Conservation (phyloP, 192 early-diverging fungal genomes). For the Gamsiella multidivaricata region DNA sequence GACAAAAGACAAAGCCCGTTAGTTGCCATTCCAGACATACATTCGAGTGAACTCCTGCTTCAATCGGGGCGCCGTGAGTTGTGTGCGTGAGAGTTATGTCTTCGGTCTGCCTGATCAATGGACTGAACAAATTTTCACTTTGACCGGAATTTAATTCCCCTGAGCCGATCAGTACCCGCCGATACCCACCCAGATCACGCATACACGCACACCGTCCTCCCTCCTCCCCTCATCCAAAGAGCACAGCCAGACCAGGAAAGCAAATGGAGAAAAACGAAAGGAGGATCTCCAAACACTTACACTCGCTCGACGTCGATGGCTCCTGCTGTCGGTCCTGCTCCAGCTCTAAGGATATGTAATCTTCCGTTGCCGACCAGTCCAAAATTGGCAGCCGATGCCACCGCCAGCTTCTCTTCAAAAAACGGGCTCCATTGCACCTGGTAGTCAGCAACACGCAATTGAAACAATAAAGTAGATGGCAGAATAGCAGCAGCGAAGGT, state of each 20-base stretch:
- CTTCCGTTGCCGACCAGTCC: conserved; percentile 97
- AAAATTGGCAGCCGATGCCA: conserved; percentile 92
- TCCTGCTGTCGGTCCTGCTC: conserved; percentile 55
- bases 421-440: conserved; percentile 95
- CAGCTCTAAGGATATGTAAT: conserved; percentile 77
- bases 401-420: conserved; percentile 87
- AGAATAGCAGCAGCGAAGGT: not conserved
- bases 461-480: not conserved
- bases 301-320: conserved; percentile 64
- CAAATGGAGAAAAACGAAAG: conserved; percentile 6
- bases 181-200: no score
- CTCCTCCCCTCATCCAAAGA: no score
- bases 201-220: no score
- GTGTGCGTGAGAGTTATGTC: not conserved
- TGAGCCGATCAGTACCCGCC: conserved; percentile 34
- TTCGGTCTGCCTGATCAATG: conserved; percentile 13
- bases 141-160: conserved; percentile 43
- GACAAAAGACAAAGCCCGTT: not conserved
- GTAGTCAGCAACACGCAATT: not conserved
- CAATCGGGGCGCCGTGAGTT: no score
- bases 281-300: no score
- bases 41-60: no score
- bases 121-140: conserved; percentile 27
- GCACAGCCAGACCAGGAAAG: conserved; percentile 2
- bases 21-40: no score